Evolutionary conservation across 805 yeast species (phyloP).

Genomic region (Ogataea angusta): DNA sequence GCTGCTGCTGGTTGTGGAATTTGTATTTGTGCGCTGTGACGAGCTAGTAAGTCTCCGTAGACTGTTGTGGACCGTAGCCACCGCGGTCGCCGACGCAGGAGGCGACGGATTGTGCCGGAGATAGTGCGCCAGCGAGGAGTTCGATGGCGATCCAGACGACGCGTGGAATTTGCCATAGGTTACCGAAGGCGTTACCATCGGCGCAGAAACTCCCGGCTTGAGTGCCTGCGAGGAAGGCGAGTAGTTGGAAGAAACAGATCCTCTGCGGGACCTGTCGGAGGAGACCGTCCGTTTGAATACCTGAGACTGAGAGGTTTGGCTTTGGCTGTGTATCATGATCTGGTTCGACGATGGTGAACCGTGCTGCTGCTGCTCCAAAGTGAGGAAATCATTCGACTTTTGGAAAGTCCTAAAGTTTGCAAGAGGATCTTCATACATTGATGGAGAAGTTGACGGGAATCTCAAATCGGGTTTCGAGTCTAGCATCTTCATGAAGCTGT

Average conservation of each 20-base stretch:
- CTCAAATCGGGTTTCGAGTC: conserved; percentile 37
- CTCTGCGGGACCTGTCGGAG: conserved; percentile 15
- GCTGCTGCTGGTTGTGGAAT: conserved; percentile 14
- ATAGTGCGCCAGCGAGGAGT: conserved; percentile 19
- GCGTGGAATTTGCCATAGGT: conserved; percentile 22
- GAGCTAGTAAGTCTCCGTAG: conserved; percentile 14
- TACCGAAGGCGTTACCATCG: conserved; percentile 25
- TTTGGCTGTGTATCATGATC: conserved; percentile 4
- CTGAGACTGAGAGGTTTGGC: conserved; percentile 9
- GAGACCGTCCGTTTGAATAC: conserved; percentile 17
- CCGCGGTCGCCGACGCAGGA: conserved; percentile 11
- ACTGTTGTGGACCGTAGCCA: conserved; percentile 10
- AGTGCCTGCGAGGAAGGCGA: conserved; percentile 24
- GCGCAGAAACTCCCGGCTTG: conserved; percentile 17
- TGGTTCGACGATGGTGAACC: conserved; percentile 9
- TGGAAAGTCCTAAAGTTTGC: conserved; percentile 29
- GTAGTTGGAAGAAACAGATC: conserved; percentile 24
- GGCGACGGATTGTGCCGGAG: conserved; percentile 18
- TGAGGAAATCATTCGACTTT: conserved; percentile 27
- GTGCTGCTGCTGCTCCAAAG: conserved; percentile 12
- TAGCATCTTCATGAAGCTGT: conserved; percentile 33
- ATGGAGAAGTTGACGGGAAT: conserved; percentile 28
- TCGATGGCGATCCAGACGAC: conserved; percentile 19
- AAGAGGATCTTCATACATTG: conserved; percentile 27
- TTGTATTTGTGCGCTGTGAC: conserved; percentile 18